Conservation (phyloP, 2,329 filamentous ascomycete genomes). For the Aspergillus pseudotamarii region DNA sequence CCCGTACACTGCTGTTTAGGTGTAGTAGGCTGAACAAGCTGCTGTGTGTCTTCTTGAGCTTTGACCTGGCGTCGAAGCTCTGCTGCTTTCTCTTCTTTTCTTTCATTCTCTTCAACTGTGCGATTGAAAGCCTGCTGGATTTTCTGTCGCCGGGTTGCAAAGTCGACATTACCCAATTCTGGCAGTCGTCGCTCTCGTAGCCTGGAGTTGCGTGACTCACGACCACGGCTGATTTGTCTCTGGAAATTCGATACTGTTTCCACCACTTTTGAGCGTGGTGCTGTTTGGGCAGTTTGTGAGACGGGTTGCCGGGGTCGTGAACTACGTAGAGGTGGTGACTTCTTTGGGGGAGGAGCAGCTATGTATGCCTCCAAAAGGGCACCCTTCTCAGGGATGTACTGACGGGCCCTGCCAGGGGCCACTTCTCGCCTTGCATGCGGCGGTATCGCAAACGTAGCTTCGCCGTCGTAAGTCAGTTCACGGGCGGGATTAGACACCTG, state of each 20-base stretch:
- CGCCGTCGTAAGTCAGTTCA: conserved; percentile 26
- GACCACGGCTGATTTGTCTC: conserved; percentile 37
- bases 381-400: conserved; percentile 52
- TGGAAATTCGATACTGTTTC: conserved; percentile 57
- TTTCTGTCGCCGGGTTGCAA: conserved; percentile 76
- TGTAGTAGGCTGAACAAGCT: conserved; percentile 36
- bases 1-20: conserved; percentile 25
- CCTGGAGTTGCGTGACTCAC: conserved; percentile 34
- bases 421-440: conserved; percentile 40
- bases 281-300: conserved; percentile 71
- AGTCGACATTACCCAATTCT: conserved; percentile 77
- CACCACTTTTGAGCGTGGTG: conserved; percentile 66
- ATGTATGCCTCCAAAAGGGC: conserved; percentile 73
- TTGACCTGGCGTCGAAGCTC: conserved; percentile 49
- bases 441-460: conserved; percentile 34
- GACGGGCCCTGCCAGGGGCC: conserved; percentile 35
- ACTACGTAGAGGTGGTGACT: conserved; percentile 77
- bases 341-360: conserved; percentile 67
- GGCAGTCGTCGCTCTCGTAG: conserved; percentile 51
- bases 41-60: conserved; percentile 53
- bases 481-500: conserved; percentile 24
- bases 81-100: conserved; percentile 60
- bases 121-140: conserved; percentile 86
- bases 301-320: conserved; percentile 80
- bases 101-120: conserved; percentile 70